These are phyloP conservation scores for Plectosphaerella sp. DNA, from an alignment of 2,329 filamentous ascomycete genomes.

Conservation along the genomic window DNA sequence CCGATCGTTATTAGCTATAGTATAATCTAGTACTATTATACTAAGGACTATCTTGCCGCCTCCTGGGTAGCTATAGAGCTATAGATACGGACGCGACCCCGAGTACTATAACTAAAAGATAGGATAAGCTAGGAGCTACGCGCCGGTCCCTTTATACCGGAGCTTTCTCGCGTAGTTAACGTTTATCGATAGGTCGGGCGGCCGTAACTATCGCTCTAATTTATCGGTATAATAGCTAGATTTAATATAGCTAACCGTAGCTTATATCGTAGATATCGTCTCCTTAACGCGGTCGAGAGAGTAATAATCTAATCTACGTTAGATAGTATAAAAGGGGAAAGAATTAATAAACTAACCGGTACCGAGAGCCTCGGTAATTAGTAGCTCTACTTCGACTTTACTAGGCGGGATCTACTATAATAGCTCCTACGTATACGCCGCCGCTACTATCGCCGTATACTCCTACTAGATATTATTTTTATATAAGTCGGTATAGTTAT, in stretches of 20 bases:
- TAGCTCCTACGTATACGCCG: conserved; percentile 15
- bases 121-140: conserved; percentile 8
- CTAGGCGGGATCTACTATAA: neutral
- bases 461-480: conserved; percentile 19
- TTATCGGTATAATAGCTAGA: neutral
- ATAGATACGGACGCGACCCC: conserved; percentile 11
- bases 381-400: neutral
- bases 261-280: too few species aligned
- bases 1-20: neutral
- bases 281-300: neutral
- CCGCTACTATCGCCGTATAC: conserved; percentile 15
- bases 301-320: too few species aligned
- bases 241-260: neutral
- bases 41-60: conserved; percentile 15
- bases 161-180: conserved; percentile 5
- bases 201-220: conserved; percentile 10
- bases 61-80: conserved; percentile 13
- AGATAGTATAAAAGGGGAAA: neutral
- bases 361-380: neutral
- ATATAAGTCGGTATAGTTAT: conserved; percentile 23
- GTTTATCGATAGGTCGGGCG: conserved; percentile 9
- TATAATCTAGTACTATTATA: neutral
- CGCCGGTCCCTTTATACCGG: conserved; percentile 7
- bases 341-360: neutral
- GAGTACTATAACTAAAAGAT: conserved; percentile 9